phyloP scores from a whole-genome alignment of 495 filamentous ascomycete genomes.

The Podospora australis region DNA sequence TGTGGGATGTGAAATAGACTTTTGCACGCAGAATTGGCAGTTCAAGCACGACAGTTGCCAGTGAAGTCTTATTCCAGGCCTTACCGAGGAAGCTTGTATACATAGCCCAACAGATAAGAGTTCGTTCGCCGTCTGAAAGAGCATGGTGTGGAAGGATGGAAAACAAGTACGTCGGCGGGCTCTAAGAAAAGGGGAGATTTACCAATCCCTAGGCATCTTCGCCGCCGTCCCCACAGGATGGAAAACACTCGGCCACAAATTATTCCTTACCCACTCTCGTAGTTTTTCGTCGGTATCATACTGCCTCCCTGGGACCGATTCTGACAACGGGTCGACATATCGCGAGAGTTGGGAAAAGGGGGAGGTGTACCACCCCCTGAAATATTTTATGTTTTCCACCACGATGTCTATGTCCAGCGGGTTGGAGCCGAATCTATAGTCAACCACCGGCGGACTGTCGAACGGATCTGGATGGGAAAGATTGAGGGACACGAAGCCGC shows the following conservation, averaged over 20 bases:
- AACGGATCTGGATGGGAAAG: conserved; percentile 33
- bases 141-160: too few relatives aligned
- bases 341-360: conserved; percentile 6
- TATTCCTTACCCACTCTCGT: conserved; percentile 16
- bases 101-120: too few relatives aligned
- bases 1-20: too few relatives aligned
- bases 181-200: too few relatives aligned
- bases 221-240: conserved; percentile 26
- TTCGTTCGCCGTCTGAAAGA: too few relatives aligned
- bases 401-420: not conserved
- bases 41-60: too few relatives aligned
- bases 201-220: conserved; percentile 42
- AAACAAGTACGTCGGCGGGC: too few relatives aligned
- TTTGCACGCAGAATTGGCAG: too few relatives aligned
- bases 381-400: conserved; percentile 23
- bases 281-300: conserved; percentile 19
- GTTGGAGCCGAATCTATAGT: conserved; percentile 8
- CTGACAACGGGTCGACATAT: conserved; percentile 2
- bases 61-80: too few relatives aligned
- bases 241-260: conserved; percentile 26
- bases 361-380: conserved; percentile 25
- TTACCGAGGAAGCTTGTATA: too few relatives aligned
- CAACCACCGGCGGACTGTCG: conserved; percentile 28
- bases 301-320: conserved; percentile 8
- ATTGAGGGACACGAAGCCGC: conserved; percentile 37